Evolutionary conservation across 1,139 yeast genomes (phyloP).

Genomic region (Entelexis paramagnoliae): DNA sequence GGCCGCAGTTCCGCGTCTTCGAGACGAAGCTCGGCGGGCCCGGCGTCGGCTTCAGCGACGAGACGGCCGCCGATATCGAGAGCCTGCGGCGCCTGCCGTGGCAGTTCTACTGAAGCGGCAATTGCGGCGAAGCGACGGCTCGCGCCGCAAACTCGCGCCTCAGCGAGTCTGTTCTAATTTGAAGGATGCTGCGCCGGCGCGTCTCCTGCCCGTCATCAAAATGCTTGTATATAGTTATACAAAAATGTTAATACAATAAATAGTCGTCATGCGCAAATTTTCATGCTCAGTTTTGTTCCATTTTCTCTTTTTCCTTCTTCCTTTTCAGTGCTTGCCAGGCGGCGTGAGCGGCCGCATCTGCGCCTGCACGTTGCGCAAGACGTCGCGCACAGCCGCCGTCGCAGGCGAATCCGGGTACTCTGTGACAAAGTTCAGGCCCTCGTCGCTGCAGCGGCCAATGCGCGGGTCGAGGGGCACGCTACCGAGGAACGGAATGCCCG

Average conservation of each 20-base stretch:
- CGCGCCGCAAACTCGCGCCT: too few relatives aligned
- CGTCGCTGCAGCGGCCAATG: constrained; percentile 79
- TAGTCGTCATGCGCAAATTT: background rate
- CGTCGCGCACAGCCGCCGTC: constrained; percentile 70
- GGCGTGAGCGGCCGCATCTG: constrained; percentile 16
- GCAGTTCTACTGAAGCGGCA: constrained; percentile 8
- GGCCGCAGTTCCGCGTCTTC: constrained; percentile 58
- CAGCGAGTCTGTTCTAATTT: too few relatives aligned
- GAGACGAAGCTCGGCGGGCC: constrained; percentile 80
- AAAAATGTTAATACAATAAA: background rate
- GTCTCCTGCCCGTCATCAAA: too few relatives aligned
- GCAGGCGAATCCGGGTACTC: constrained; percentile 89
- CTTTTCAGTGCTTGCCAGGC: constrained; percentile 1
- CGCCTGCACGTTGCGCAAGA: constrained; percentile 46
- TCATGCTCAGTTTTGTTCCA: background rate
- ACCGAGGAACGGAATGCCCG: constrained; percentile 70
- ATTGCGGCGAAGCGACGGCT: too few relatives aligned
- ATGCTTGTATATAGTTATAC: background rate
- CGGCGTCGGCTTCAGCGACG: constrained; percentile 50
- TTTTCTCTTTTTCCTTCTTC: too few relatives aligned
- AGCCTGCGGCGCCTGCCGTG: constrained; percentile 9
- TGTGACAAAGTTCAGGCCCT: constrained; percentile 74
- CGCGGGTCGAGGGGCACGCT: constrained; percentile 93
- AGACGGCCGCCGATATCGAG: background rate
- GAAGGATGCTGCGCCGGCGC: too few relatives aligned